Base-by-base conservation (phyloP, 345 rosid genomes). In the Cardiospermum halicacabum region DNA sequence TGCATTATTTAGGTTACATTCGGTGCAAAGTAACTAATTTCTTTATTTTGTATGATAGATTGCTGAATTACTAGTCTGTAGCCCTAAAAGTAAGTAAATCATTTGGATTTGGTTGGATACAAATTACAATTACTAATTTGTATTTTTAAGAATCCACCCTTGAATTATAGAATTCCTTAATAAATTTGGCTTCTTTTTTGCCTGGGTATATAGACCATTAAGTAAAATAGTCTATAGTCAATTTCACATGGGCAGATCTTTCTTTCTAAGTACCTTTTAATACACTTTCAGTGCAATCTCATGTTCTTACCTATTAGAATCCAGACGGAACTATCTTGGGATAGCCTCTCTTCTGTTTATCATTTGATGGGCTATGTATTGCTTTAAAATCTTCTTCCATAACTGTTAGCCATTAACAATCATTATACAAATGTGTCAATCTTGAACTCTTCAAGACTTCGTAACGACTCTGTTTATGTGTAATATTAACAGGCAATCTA, bases 401-500 rank as follows among this genome's bases (percentile, higher is more conserved):
- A n/a, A 28, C n/a, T 37, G 19, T 19, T 2, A 31, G 51, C 50
- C 31, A 24, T 22, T 49, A 19, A 36, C 50, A 24, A 24, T 22
- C 56, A 19, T 57, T 22, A 19, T 19, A 4, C 42, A 10, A 66
- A 25, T 5, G 15, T 43, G 37, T 22, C 45, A 37, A 32, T n/a
- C 43, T 50, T 57, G 58, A 53, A 21, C 37, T 51, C 56, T 61
- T 49, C n/a, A 12, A 36, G 32, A 5, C 47, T 66, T 37, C 53
- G 21, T 39, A 43, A 22, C 53, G 37, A 24, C 31, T 7, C 16
- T 15, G 12, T 63, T 11, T 10, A 19, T 64, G 25, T 37, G 4
- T 56, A 54, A 47, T 74, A 53, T 64, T 75, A 65, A 68, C 83
- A 86, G 97, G 97, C 47, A 90, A 88, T 71, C 77, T 88, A 62